These are phyloP conservation scores for Ceratobasidium sp. DNA, from an alignment of 1,284 basidiomycete genomes.

Conservation along the genomic window DNA sequence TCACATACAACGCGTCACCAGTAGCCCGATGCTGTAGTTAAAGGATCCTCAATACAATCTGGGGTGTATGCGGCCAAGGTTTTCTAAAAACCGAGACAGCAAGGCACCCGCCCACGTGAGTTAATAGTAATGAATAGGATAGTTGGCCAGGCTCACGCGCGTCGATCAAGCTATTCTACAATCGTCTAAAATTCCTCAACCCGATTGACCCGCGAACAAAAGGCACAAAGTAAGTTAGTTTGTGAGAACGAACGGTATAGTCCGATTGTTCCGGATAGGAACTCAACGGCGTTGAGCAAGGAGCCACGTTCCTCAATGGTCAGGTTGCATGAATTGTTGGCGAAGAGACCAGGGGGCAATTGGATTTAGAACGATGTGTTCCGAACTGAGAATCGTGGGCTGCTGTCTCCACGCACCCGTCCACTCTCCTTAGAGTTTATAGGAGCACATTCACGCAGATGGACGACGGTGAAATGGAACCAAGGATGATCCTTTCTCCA, in stretches of 20 bases:
- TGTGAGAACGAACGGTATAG: neutral
- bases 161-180: slow-evolving; percentile 23
- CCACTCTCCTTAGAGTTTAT: too few species aligned
- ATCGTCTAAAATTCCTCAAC: slow-evolving; percentile 8
- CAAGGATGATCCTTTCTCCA: slow-evolving; percentile 2
- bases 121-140: neutral
- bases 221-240: slow-evolving; percentile 11
- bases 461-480: neutral
- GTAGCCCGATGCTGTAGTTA: neutral
- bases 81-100: too few species aligned
- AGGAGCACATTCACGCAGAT: slow-evolving; percentile 1
- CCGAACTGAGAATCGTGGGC: slow-evolving; percentile 21
- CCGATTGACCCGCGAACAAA: neutral
- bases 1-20: neutral
- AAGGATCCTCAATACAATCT: neutral
- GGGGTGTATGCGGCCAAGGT: neutral
- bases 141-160: neutral
- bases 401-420: neutral
- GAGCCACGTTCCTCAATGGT: slow-evolving; percentile 28
- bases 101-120: too few species aligned
- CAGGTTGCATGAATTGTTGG: slow-evolving; percentile 2
- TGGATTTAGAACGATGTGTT: slow-evolving; percentile 1
- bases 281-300: neutral
- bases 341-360: slow-evolving; percentile 6
- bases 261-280: slow-evolving; percentile 11